A percentile compares a stretch with the other conserved stretches of the same genome.
Evolutionary conservation across 139 green algal genomes (phyloP).

Genomic region (Yamagishiella unicocca): DNA sequence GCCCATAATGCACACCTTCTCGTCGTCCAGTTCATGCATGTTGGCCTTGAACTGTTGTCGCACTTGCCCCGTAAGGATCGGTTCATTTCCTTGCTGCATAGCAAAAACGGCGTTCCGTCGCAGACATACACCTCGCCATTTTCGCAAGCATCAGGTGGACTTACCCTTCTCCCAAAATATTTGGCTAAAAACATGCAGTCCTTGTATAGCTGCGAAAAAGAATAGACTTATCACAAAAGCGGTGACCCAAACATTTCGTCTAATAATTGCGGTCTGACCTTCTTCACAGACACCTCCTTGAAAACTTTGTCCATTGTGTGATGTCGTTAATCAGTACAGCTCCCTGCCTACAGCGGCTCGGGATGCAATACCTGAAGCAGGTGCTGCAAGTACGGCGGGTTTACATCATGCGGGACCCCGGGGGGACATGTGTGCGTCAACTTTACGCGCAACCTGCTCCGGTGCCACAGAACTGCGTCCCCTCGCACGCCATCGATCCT

Average conservation of each 20-base stretch:
- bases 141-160: background rate
- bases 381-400: too few relatives aligned
- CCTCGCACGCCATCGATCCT: too few relatives aligned
- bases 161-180: constrained; percentile 64
- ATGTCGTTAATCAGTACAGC: background rate
- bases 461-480: too few relatives aligned
- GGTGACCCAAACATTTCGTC: too few relatives aligned
- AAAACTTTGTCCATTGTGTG: constrained; percentile 65
- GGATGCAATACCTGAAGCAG: too few relatives aligned
- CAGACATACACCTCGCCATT: too few relatives aligned
- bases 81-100: constrained; percentile 69
- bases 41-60: constrained; percentile 66
- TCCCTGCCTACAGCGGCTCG: too few relatives aligned
- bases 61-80: constrained; percentile 54
- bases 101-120: background rate
- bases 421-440: too few relatives aligned
- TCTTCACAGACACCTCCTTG: constrained; percentile 68
- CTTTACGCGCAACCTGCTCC: too few relatives aligned
- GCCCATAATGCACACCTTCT: constrained; percentile 39
- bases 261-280: constrained; percentile 44
- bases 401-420: too few relatives aligned
- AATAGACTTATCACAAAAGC: background rate
- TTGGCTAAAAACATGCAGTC: constrained; percentile 68
- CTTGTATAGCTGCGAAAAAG: constrained; percentile 66
- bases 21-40: constrained; percentile 66